phyloP scores from a whole-genome alignment of 345 rosid species.

The Euclidium syriacum region DNA sequence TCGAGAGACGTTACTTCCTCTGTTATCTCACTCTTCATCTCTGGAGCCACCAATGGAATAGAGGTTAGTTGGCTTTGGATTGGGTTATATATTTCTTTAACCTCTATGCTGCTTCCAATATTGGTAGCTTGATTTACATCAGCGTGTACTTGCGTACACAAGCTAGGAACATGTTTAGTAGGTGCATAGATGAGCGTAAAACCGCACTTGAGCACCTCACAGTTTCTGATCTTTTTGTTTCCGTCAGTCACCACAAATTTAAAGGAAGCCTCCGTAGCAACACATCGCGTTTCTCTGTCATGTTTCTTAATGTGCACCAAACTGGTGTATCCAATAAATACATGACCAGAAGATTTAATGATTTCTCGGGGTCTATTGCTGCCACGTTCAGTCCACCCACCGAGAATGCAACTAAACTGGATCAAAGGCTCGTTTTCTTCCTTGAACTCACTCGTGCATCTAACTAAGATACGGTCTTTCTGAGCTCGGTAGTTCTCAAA shows the following conservation, averaged over 20 bases:
- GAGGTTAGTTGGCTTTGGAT: too few species aligned
- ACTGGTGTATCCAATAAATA: constrained; percentile 13
- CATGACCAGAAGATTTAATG: neutral
- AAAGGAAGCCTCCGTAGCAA: neutral
- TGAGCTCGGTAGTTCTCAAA: neutral
- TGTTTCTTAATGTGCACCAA: neutral
- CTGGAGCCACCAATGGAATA: neutral
- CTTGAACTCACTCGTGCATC: neutral
- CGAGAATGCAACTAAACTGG: constrained; percentile 16
- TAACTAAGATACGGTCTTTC: neutral
- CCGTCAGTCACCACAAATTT: constrained; percentile 5
- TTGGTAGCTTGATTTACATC: too few species aligned
- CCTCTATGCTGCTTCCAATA: too few species aligned
- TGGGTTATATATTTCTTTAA: too few species aligned
- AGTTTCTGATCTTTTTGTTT: neutral
- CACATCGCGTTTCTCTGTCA: neutral
- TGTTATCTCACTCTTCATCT: too few species aligned
- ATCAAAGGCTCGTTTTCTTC: neutral
- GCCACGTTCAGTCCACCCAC: constrained; percentile 4
- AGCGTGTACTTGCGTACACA: neutral
- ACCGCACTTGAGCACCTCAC: constrained; percentile 6
- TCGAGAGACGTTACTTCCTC: neutral
- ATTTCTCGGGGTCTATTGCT: neutral
- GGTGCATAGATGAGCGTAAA: constrained; percentile 19
- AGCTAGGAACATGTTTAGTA: constrained; percentile 1